Evolutionary conservation across 208 protist species (phyloP), one percentile per base, ranked within the genome.

Genomic region (Acanthamoeba royreba): DNA sequence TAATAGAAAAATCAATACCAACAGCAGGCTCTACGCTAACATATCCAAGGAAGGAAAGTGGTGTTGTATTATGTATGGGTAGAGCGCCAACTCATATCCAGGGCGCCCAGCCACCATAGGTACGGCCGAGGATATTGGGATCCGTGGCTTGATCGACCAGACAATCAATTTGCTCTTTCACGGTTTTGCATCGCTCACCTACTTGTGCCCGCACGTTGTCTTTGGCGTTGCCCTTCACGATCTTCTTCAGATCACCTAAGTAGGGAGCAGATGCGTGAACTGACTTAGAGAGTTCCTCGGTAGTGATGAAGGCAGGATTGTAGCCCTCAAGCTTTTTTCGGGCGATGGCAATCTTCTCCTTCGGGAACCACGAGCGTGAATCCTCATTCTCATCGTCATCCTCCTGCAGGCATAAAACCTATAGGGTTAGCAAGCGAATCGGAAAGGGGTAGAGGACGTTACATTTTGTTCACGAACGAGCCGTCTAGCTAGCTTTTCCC

Each of bases 71-170:
- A n/a, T n/a, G n/a, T n/a, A n/a, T n/a, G n/a, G n/a, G n/a, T n/a
- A n/a, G n/a, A n/a, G n/a, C n/a, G n/a, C n/a, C n/a, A n/a, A n/a
- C n/a, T 52, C 25, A 96, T 22, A 96, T 86, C 46, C 94, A 95
- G 38, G 87, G 61, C 17, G 81, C 77, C 95, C 95, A 96, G 38
- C 95, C 95, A 22, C 77, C 49, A 92, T 95, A 99, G 0, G 95
- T 95, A 61, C 98, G 95, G 19, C 96, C 97, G 0, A 98, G 47
- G 33, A 98, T 96, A 79, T 98, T 98, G n/a, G 90, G 86, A 87
- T 98, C 97, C 22, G 97, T 98, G 15, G 98, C 96, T 55, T 98
- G 93, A 66, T 98, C 97, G 43, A 99, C 87, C 25, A 99, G 93
- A 92, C 97, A 97, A 28, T 98, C 95, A 0, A 98, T 96, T 46